Percentiles rank a stretch among this genome's conserved stretches.
These are phyloP conservation scores for Pyricularia grisea DNA, from an alignment of 2,329 filamentous ascomycete genomes.

Conservation along the genomic window DNA sequence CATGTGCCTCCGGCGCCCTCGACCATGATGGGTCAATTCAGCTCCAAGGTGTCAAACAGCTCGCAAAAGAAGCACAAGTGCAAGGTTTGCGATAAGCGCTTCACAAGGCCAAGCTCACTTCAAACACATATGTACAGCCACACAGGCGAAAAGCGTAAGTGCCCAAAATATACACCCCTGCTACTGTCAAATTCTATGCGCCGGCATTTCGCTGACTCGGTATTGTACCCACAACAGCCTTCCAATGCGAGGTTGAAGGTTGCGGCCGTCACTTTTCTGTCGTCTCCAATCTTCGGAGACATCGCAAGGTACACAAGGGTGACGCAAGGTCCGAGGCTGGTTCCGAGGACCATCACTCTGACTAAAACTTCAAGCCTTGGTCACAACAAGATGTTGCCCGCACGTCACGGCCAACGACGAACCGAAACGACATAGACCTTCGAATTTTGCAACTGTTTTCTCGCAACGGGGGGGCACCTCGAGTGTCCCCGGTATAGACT, in stretches of 20 bases:
- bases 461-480: not conserved
- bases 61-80: slow-evolving; percentile 99
- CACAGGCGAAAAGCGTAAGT: slow-evolving; percentile 94
- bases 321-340: slow-evolving; percentile 55
- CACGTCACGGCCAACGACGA: not conserved
- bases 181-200: not conserved
- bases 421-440: not conserved
- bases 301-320: slow-evolving; percentile 92
- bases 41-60: slow-evolving; percentile 89
- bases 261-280: slow-evolving; percentile 96
- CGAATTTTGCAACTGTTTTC: not conserved
- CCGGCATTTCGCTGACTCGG: not conserved
- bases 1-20: slow-evolving; percentile 66
- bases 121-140: slow-evolving; percentile 99
- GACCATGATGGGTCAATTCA: slow-evolving; percentile 98
- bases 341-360: slow-evolving; percentile 54
- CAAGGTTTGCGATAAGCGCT: slow-evolving; percentile 96
- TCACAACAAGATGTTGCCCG: not conserved
- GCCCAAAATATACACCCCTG: not conserved
- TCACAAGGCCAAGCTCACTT: slow-evolving; percentile 85
- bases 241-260: slow-evolving; percentile 86
- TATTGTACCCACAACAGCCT: slow-evolving; percentile 49
- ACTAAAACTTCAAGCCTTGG: slow-evolving; percentile 22
- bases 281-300: slow-evolving; percentile 86
- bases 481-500: not conserved